Evolutionary conservation across 2,329 filamentous ascomycete species (phyloP).

Genomic region (Simplicillium sp.): DNA sequence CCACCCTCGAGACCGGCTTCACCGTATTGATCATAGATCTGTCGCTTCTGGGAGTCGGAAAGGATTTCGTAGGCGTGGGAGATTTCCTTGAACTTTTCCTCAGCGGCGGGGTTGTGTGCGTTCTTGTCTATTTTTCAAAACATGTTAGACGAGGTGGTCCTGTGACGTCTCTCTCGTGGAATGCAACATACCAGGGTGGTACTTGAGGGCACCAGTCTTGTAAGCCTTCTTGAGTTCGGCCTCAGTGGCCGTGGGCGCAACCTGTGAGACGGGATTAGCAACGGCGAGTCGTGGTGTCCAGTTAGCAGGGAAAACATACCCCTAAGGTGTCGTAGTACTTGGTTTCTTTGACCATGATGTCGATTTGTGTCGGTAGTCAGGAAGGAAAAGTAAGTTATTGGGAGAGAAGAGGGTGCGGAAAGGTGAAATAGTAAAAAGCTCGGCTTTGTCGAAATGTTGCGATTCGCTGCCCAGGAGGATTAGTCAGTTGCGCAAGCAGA

Average conservation of each 20-base stretch:
- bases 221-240: slow-evolving; percentile 86
- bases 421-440: neutral
- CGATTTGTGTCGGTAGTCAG: slow-evolving; percentile 1
- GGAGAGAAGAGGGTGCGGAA: neutral
- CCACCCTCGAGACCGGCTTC: slow-evolving; percentile 93
- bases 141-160: slow-evolving; percentile 6
- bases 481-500: neutral
- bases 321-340: slow-evolving; percentile 73
- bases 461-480: neutral
- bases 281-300: neutral
- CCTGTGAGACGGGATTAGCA: slow-evolving; percentile 37
- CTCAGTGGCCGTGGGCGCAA: slow-evolving; percentile 70
- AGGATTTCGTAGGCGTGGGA: slow-evolving; percentile 94
- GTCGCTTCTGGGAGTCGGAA: slow-evolving; percentile 83
- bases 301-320: slow-evolving; percentile 37
- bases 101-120: slow-evolving; percentile 80
- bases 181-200: slow-evolving; percentile 61
- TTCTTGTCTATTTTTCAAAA: slow-evolving; percentile 77
- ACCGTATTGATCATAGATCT: slow-evolving; percentile 93
- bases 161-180: neutral
- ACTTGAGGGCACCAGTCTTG: slow-evolving; percentile 74
- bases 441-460: neutral
- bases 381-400: neutral
- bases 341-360: slow-evolving; percentile 68
- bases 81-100: slow-evolving; percentile 97